Conservation (phyloP, 495 filamentous ascomycete species). For the Astrothelium macrocarpum region DNA sequence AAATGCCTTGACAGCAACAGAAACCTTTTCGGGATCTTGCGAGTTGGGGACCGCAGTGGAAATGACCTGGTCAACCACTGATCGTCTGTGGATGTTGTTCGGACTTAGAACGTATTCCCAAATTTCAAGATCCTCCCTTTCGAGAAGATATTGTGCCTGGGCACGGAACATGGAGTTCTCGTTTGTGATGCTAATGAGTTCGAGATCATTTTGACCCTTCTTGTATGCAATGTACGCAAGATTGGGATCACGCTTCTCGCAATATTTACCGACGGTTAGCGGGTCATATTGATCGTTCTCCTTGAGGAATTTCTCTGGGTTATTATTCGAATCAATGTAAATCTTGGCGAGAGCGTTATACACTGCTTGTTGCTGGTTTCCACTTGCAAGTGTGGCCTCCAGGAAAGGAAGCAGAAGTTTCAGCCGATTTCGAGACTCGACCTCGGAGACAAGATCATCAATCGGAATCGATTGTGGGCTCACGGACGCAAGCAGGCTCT, state of each 20-base stretch:
- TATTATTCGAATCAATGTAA: constrained; percentile 99
- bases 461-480: constrained; percentile 82
- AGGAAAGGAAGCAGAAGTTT: constrained; percentile 96
- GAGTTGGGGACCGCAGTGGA: constrained; percentile 94
- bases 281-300: constrained; percentile 98
- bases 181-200: constrained; percentile 95
- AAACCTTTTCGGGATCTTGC: constrained; percentile 89
- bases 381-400: constrained; percentile 77
- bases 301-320: constrained; percentile 96
- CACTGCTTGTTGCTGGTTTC: constrained; percentile 95
- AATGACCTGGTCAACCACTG: constrained; percentile 92
- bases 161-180: constrained; percentile 99
- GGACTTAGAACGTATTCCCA: constrained; percentile 91
- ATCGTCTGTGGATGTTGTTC: constrained; percentile 89
- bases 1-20: constrained; percentile 87
- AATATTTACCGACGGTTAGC: constrained; percentile 90
- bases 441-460: constrained; percentile 89
- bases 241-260: constrained; percentile 96
- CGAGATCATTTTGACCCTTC: constrained; percentile 96
- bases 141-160: constrained; percentile 89
- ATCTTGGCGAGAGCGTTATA: constrained; percentile 99
- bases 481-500: constrained; percentile 80
- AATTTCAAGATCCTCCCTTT: constrained; percentile 79
- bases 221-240: constrained; percentile 90
- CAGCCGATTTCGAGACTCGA: constrained; percentile 88